These are phyloP conservation scores for Dictyostelium capitatum DNA, from an alignment of 78 protist species.

Conservation along the genomic window DNA sequence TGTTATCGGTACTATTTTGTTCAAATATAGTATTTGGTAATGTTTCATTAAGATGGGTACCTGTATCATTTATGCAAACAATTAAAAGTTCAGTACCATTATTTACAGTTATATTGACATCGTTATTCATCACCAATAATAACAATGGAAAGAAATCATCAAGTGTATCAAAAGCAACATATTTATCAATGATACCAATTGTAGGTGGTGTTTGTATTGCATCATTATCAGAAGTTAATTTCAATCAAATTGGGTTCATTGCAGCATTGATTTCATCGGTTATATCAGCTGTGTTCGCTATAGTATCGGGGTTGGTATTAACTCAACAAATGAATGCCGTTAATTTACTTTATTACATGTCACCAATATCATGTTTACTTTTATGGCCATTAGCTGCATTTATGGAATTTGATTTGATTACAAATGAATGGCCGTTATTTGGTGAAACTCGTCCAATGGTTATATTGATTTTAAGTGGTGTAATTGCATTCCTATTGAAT, in stretches of 20 bases:
- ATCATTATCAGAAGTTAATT: conserved; percentile 58
- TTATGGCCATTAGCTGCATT: conserved; percentile 11
- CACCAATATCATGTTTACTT: conserved; percentile 18
- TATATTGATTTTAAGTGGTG: conserved; percentile 11
- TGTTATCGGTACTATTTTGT: conserved; percentile 35
- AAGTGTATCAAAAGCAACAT: conserved; percentile 18
- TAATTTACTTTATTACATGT: conserved; percentile 67
- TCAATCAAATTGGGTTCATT: conserved; percentile 47
- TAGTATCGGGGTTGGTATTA: conserved; percentile 13
- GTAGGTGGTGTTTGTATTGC: conserved; percentile 83
- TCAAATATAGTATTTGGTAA: conserved; percentile 72
- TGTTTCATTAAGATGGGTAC: conserved; percentile 67
- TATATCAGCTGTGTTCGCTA: conserved; percentile 56
- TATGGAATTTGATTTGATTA: neutral
- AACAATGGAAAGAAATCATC: conserved; percentile 3
- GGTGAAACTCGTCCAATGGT: neutral
- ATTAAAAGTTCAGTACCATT: conserved; percentile 62
- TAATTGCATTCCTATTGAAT: conserved; percentile 71
- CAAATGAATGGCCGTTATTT: conserved; percentile 18
- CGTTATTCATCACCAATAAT: neutral
- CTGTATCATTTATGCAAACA: conserved; percentile 82
- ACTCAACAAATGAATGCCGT: conserved; percentile 50
- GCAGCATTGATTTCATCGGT: conserved; percentile 44
- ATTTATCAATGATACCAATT: conserved; percentile 80
- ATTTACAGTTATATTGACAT: conserved; percentile 40